Conservation (phyloP, 768 basidiomycete genomes). For the Kwoniella sp. region DNA sequence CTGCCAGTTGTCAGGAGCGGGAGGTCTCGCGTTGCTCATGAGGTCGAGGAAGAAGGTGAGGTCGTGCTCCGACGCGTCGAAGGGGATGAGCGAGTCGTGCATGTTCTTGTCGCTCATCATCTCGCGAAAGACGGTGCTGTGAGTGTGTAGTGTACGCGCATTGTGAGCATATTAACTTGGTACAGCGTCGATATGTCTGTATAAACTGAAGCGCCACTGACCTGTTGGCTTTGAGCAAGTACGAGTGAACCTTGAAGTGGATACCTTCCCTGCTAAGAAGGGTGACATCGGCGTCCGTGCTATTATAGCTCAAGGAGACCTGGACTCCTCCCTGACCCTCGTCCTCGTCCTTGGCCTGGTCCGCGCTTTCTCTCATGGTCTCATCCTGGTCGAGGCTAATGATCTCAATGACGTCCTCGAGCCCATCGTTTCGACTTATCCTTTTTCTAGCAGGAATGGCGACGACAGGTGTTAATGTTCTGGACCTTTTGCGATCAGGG, state of each 20-base stretch:
- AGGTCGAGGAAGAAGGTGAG: constrained; percentile 8
- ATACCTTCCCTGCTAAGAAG: not conserved
- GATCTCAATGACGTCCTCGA: too few relatives aligned
- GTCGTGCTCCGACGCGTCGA: not conserved
- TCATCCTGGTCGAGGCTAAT: too few relatives aligned
- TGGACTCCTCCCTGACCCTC: too few relatives aligned
- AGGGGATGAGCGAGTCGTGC: not conserved
- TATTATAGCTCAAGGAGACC: not conserved
- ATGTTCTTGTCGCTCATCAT: not conserved
- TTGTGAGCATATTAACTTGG: too few relatives aligned
- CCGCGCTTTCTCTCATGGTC: too few relatives aligned
- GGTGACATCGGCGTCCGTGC: not conserved
- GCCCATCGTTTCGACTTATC: not conserved
- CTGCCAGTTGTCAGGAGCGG: not conserved
- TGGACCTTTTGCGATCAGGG: too few relatives aligned
- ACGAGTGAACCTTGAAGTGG: constrained; percentile 5
- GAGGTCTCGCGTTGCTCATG: not conserved
- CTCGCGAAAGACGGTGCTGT: constrained; percentile 18
- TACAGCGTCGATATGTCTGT: not conserved
- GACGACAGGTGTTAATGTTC: not conserved
- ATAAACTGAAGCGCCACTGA: not conserved
- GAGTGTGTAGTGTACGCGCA: too few relatives aligned
- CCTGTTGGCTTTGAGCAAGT: constrained; percentile 18
- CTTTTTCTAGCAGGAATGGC: too few relatives aligned
- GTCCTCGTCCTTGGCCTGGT: not conserved